Evolutionary conservation across 495 filamentous ascomycete genomes (phyloP), one percentile per base, ranked within the genome.

Genomic region (Neurospora terricola): DNA sequence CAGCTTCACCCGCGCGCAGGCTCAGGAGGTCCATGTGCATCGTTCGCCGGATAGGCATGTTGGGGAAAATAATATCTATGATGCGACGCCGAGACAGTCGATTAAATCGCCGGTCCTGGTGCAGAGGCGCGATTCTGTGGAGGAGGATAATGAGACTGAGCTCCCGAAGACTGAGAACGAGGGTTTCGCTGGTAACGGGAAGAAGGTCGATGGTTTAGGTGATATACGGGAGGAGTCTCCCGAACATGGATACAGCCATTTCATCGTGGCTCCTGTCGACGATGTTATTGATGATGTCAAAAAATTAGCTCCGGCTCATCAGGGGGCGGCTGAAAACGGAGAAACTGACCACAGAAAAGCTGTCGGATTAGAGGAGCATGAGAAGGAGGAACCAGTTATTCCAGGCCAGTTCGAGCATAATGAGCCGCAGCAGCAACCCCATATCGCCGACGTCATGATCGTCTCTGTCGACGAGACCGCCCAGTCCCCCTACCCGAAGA

Each of bases 41-140:
- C 54, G 54, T 27, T 66, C 54, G 21, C 36, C 16, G 36, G 37
- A 38, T 38, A 59, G 68, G 66, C 70, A 72, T 66, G 75, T 75
- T 4, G 76, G 70, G 1, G 81, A 82, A 14, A 80, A 83, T 2
- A 83, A 85, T 59, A 80, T 86, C 9, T 85, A 85, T 70, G 81
- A 84, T 42, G 84, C 84, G 0, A 85, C 84, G 23, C 84, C 84
- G 11, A 74, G 82, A 8, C 73, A 74, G 36, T 80, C 78, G 36
- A 62, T 76, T 16, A 70, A 23, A 4, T 69, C 73, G 2, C 70
- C 69, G 38, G 27, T 72, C 43, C 66, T 59, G 5, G 3, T 27
- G 30, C 38, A 48, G 9, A 71, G 38, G 38, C 9, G 69, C 5
- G 37, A 43, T n/a, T 43, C 11, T 3, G 12, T 38, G 12, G 14